These are phyloP conservation scores for Vigna reflexopilosa DNA, from an alignment of 306 rosid genomes.

Conservation along the genomic window DNA sequence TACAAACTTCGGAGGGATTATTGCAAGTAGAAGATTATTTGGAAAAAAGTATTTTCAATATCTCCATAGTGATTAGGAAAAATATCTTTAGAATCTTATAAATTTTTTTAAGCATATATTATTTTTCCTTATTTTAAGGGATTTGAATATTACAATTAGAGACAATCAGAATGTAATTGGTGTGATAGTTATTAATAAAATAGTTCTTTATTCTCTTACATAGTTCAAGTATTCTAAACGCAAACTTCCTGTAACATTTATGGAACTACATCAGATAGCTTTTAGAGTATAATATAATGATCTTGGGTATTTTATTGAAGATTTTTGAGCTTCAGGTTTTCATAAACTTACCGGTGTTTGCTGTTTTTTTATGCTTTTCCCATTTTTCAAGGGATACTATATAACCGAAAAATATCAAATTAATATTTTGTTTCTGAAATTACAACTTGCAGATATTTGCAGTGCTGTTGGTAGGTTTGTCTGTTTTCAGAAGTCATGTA, in stretches of 20 bases:
- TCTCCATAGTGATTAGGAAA: no score
- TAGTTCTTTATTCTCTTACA: no score
- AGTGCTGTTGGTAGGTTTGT: slow-evolving; percentile 68
- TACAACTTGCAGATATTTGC: slow-evolving; percentile 67
- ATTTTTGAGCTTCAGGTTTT: background rate
- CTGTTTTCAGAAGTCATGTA: slow-evolving; percentile 55
- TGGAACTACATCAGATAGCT: background rate
- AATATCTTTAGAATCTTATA: no score
- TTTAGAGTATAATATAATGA: background rate
- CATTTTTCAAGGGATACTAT: background rate
- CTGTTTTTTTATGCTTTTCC: slow-evolving; percentile 4
- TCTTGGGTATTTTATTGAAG: slow-evolving; percentile 3
- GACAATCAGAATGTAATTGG: no score
- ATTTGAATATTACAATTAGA: no score
- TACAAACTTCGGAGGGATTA: no score
- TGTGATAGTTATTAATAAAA: no score
- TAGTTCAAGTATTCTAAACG: background rate
- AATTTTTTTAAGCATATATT: no score
- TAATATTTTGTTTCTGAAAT: slow-evolving; percentile 25
- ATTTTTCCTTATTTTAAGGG: no score
- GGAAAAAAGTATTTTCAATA: no score
- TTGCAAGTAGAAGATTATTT: no score
- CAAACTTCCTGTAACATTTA: background rate
- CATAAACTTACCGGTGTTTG: slow-evolving; percentile 25
- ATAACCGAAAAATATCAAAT: background rate